Conservation (phyloP, 331 rosid genomes). For the Acacia pycnantha region DNA sequence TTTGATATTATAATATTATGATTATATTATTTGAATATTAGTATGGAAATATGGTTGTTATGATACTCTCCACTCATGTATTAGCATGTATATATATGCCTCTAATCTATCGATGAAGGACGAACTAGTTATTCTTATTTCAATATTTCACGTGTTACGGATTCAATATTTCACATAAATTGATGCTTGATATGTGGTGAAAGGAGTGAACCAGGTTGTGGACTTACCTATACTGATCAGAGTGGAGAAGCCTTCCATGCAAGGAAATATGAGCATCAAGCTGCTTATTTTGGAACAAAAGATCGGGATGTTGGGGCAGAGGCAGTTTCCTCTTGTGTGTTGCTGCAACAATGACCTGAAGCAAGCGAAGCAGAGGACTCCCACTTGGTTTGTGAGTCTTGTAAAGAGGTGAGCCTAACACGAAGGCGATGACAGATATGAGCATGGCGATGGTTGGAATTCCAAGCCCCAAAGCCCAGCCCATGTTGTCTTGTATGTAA, state of each 20-base stretch:
- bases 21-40: no score
- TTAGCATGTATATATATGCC: no score
- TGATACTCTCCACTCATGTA: no score
- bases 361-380: conserved; percentile 69
- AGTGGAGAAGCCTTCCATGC: conserved; percentile 64
- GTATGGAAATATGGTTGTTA: no score
- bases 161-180: no score
- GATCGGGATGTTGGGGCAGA: conserved; percentile 39
- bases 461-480: conserved; percentile 89
- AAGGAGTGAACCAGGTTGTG: neutral
- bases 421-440: conserved; percentile 58
- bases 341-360: conserved; percentile 71
- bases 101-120: no score
- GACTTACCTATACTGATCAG: conserved; percentile 58
- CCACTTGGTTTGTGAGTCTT: conserved; percentile 56
- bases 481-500: conserved; percentile 71
- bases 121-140: no score
- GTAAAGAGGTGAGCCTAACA: conserved; percentile 68
- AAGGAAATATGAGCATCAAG: conserved; percentile 64
- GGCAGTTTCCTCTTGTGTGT: conserved; percentile 47
- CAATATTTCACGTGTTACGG: no score
- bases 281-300: conserved; percentile 51
- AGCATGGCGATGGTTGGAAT: conserved; percentile 72
- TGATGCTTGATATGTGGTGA: neutral
- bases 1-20: no score